A percentile compares a stretch with the other conserved stretches of the same genome.
These are phyloP conservation scores for Thielaviopsis ethacetica DNA, from an alignment of 2,329 filamentous ascomycete genomes.

Conservation along the genomic window DNA sequence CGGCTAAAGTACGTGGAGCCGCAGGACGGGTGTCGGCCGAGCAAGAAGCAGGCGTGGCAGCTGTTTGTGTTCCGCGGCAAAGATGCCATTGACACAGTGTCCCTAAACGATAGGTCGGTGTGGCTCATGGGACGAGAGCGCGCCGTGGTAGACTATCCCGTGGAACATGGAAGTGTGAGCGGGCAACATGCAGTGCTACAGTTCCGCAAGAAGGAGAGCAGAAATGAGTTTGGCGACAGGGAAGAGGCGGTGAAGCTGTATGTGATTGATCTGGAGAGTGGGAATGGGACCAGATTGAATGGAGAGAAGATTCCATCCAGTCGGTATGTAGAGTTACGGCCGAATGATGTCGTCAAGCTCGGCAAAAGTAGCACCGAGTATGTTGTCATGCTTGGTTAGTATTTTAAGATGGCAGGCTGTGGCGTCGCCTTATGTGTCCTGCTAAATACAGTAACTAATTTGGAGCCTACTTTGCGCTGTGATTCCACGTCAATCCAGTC, in stretches of 20 bases:
- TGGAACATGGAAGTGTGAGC: conserved; percentile 84
- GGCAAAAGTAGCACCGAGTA: conserved; percentile 84
- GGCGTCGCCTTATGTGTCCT: no score
- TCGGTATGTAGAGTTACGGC: conserved; percentile 69
- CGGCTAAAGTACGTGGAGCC: conserved; percentile 95
- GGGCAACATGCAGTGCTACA: conserved; percentile 94
- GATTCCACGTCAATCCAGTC: no score
- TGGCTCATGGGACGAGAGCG: conserved; percentile 79
- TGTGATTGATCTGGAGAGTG: conserved; percentile 82
- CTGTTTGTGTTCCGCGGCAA: conserved; percentile 82
- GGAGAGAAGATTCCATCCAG: conserved; percentile 55
- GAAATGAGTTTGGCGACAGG: conserved; percentile 75
- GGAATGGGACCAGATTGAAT: conserved; percentile 78
- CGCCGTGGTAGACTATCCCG: conserved; percentile 62
- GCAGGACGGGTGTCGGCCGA: conserved; percentile 75
- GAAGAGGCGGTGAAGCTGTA: conserved; percentile 70
- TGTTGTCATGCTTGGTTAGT: conserved; percentile 59
- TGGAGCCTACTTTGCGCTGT: no score
- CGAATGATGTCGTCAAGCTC: conserved; percentile 81
- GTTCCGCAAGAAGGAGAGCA: conserved; percentile 70
- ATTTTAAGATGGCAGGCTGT: not conserved
- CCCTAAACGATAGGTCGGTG: conserved; percentile 60
- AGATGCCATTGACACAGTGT: conserved; percentile 67
- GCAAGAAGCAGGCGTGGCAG: conserved; percentile 55
- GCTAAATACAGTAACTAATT: no score